Conservation (phyloP, 169 alveolate genomes). For the Sarcocystis neurona region DNA sequence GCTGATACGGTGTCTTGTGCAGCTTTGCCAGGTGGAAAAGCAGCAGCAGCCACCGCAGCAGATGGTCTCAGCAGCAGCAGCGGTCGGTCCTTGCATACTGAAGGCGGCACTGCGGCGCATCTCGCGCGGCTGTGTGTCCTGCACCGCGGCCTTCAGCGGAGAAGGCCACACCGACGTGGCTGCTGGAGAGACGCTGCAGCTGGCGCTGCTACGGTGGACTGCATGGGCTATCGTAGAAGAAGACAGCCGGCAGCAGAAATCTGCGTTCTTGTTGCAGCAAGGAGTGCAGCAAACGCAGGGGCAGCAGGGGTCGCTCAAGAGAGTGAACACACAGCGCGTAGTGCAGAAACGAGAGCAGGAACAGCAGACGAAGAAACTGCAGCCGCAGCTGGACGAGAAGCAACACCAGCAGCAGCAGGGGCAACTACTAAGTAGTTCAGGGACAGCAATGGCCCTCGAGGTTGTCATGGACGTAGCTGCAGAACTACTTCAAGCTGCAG, state of each 20-base stretch:
- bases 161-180: background rate
- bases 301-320: background rate
- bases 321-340: background rate
- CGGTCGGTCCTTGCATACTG: slow-evolving; percentile 5
- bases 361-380: too few species aligned
- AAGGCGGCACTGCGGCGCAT: background rate
- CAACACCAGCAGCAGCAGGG: too few species aligned
- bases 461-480: too few species aligned
- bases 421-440: too few species aligned
- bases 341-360: background rate
- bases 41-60: too few species aligned
- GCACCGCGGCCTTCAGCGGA: background rate
- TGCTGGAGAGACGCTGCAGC: background rate
- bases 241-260: background rate
- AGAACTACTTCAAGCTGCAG: too few species aligned
- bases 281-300: background rate
- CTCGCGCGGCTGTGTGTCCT: background rate
- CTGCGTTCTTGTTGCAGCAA: background rate
- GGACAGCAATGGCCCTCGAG: too few species aligned
- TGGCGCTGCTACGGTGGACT: background rate
- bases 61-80: too few species aligned
- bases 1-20: too few species aligned
- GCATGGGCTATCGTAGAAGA: background rate
- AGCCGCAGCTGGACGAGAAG: too few species aligned
- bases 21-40: too few species aligned